phyloP scores from a whole-genome alignment of 163 green algal genomes.

The Scenedesmus sp. region DNA sequence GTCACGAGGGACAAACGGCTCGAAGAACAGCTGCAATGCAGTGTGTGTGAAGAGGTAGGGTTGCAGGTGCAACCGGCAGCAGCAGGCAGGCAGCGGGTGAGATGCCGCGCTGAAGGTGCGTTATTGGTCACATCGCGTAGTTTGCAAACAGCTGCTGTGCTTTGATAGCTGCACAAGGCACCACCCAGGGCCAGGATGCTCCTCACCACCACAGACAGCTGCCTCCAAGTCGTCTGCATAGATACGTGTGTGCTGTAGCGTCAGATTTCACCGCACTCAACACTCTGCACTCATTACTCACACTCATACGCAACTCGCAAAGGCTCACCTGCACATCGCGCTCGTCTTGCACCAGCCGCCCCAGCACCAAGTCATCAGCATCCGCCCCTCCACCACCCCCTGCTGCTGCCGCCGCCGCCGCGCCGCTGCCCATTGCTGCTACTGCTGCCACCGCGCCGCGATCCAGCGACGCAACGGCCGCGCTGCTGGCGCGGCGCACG shows the following conservation, averaged over 20 bases:
- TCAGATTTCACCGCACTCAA: too few relatives aligned
- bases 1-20: neutral
- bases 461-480: constrained; percentile 16
- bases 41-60: too few relatives aligned
- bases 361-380: constrained; percentile 4
- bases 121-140: too few relatives aligned
- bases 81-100: too few relatives aligned
- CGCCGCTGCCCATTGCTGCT: constrained; percentile 1
- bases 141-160: neutral
- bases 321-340: constrained; percentile 28
- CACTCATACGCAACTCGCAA: too few relatives aligned
- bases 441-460: neutral
- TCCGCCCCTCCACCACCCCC: neutral
- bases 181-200: too few relatives aligned
- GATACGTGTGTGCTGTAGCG: too few relatives aligned
- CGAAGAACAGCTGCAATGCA: neutral
- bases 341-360: constrained; percentile 23
- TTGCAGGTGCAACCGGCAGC: too few relatives aligned
- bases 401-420: neutral
- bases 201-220: too few relatives aligned
- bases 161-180: neutral
- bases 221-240: too few relatives aligned
- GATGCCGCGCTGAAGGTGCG: too few relatives aligned
- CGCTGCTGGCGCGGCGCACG: constrained; percentile 6
- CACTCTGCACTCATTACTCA: too few relatives aligned